Evolutionary conservation across 352 stramenopile genomes (phyloP).

Genomic region (Pythium rhizo-oryzae): DNA sequence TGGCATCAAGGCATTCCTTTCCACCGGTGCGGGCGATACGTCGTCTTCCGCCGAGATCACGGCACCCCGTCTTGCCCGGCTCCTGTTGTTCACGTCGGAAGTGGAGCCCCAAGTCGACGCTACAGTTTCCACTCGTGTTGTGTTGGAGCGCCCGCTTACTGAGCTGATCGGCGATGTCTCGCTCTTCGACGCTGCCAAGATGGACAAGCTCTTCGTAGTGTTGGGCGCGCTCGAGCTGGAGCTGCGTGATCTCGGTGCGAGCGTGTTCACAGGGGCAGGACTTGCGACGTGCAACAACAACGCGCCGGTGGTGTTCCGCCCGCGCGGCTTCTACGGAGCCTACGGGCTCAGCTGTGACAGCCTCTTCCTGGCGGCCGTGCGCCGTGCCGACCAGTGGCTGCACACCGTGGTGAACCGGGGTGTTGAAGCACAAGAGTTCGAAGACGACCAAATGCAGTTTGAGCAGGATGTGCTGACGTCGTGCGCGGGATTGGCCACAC

Average conservation of each 20-base stretch:
- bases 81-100: conserved; percentile 25
- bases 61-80: conserved; percentile 16
- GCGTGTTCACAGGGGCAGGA: conserved; percentile 22
- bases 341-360: conserved; percentile 8
- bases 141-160: conserved; percentile 16
- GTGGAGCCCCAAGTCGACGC: neutral
- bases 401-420: neutral
- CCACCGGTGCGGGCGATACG: neutral
- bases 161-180: conserved; percentile 24
- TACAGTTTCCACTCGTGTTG: conserved; percentile 3
- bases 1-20: conserved; percentile 12
- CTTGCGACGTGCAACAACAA: neutral
- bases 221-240: conserved; percentile 24
- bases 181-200: conserved; percentile 7
- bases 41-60: conserved; percentile 1
- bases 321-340: conserved; percentile 18
- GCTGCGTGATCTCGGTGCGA: conserved; percentile 18
- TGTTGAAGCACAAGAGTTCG: neutral
- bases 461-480: conserved; percentile 22
- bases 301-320: conserved; percentile 19
- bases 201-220: conserved; percentile 20
- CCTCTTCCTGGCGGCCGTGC: conserved; percentile 17
- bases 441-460: conserved; percentile 30
- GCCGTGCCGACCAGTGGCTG: conserved; percentile 17
- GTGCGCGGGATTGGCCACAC: conserved; percentile 17